Evolutionary conservation across 2,329 filamentous ascomycete genomes (phyloP).

Genomic region (Lecanicillium sp.): DNA sequence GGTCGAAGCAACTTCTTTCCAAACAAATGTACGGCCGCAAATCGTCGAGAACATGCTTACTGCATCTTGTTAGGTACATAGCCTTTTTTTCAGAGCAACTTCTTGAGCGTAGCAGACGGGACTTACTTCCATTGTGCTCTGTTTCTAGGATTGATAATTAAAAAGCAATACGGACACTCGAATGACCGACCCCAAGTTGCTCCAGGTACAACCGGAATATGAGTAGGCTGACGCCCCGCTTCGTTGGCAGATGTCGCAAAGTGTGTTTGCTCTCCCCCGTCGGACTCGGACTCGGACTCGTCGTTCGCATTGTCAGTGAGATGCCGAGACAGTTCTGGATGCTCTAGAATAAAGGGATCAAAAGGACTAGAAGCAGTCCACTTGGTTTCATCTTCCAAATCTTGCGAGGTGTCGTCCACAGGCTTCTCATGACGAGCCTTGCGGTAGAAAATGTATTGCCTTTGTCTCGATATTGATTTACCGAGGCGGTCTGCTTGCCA

Average conservation of each 20-base stretch:
- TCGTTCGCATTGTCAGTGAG: constrained; percentile 11
- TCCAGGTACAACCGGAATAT: constrained; percentile 16
- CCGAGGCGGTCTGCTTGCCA: constrained; percentile 19
- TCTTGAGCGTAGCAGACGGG: too few relatives aligned
- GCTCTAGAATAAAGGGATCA: too few relatives aligned
- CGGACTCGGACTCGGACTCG: constrained; percentile 14
- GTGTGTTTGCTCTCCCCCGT: constrained; percentile 18
- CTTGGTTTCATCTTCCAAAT: too few relatives aligned
- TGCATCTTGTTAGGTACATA: constrained; percentile 5
- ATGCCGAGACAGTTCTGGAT: too few relatives aligned
- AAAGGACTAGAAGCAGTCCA: too few relatives aligned
- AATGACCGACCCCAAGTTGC: constrained; percentile 19
- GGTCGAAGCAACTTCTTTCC: constrained; percentile 15
- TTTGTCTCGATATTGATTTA: constrained; percentile 22
- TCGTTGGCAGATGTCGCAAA: constrained; percentile 17
- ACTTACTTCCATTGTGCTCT: constrained; percentile 23
- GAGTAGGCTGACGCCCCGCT: constrained; percentile 8
- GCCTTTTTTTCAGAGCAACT: too few relatives aligned
- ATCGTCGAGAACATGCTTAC: constrained; percentile 28
- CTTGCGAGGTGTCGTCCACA: too few relatives aligned
- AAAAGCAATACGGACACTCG: constrained; percentile 32
- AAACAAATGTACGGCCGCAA: constrained; percentile 30
- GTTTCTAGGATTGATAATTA: constrained; percentile 20
- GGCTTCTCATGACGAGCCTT: constrained; percentile 26
- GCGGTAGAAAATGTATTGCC: constrained; percentile 29